Evolutionary conservation across 75 land plant species (phyloP), one percentile per base, ranked within the genome.

Genomic region (Cryptomeria japonica): DNA sequence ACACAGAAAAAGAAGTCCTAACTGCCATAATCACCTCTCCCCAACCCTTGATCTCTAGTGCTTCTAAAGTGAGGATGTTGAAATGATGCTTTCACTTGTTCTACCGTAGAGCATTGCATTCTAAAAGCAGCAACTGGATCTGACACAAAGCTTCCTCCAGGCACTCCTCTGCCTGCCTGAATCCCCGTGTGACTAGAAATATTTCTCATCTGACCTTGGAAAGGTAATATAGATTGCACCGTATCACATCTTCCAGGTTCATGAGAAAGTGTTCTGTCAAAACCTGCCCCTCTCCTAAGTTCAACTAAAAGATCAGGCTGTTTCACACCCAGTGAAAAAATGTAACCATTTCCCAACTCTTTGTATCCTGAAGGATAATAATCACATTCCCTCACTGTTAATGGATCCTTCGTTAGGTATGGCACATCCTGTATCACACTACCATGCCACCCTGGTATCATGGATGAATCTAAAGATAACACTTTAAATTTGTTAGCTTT

Each of bases 81-180:
- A 18, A 77, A 6, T 36, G 80, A 77, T 38, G 39, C 38, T 36
- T 37, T 38, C 80, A 10, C 80, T 77, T 77, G 80, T 16, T 77
- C 80, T 77, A 15, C 80, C 16, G 80, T 16, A 38, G 80, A 37
- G 19, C 18, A 37, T 36, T 36, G 39, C 80, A 77, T 77, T 18
- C 39, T 77, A 77, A 77, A 36, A 77, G 80, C 80, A 77, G 13
- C 39, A 36, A 77, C 80, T 77, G 80, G 42, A 77, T 77, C 80
- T 36, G 80, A 77, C 22, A 77, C 80, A 58, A 58, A 18, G 8
- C 41, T 37, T 77, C 80, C 80, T 77, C 80, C 39, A 38, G 80
- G 42, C 42, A 77, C 36, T 37, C 16, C 79, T 76, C 42, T 15
- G 34, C 42, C 80, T 38, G 39, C 15, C 42, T 77, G 80, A 77